Evolutionary conservation across 2,329 filamentous ascomycete genomes (phyloP).

Genomic region (Neoarthrinium moseri): DNA sequence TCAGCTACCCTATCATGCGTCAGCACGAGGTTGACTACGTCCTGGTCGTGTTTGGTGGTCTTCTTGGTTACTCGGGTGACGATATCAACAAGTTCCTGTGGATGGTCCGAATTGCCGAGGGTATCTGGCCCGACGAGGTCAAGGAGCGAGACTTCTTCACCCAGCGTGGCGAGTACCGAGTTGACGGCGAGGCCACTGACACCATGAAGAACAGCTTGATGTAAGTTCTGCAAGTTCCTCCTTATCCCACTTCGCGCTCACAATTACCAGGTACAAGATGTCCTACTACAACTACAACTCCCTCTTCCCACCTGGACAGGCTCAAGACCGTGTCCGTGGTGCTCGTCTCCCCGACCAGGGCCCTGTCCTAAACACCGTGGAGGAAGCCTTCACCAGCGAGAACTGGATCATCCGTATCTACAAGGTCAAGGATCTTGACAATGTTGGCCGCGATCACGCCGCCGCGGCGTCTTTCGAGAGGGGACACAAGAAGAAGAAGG

Average conservation of each 20-base stretch:
- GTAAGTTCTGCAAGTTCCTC: conserved; percentile 53
- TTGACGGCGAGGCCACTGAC: conserved; percentile 89
- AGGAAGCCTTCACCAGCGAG: conserved; percentile 98
- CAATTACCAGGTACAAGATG: conserved; percentile 90
- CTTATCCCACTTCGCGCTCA: conserved; percentile 11
- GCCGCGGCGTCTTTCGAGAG: conserved; percentile 68
- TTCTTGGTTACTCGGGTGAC: conserved; percentile 95
- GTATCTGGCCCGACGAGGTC: conserved; percentile 99
- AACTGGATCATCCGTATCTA: conserved; percentile 99
- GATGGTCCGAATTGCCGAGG: conserved; percentile 99
- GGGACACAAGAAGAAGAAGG: conserved; percentile 82
- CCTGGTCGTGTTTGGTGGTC: conserved; percentile 92
- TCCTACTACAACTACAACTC: conserved; percentile 97
- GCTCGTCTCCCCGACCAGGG: conserved; percentile 77
- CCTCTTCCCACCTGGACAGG: conserved; percentile 90
- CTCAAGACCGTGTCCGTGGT: conserved; percentile 83
- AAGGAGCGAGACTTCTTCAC: conserved; percentile 98
- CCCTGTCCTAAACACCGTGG: conserved; percentile 82
- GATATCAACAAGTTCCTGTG: conserved; percentile 99
- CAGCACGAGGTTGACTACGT: conserved; percentile 99
- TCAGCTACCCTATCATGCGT: conserved; percentile 97
- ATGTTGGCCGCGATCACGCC: conserved; percentile 85
- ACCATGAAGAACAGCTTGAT: conserved; percentile 99
- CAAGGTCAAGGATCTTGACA: conserved; percentile 99
- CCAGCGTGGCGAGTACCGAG: conserved; percentile 85